Conservation (phyloP, 176 grass and related monocot genomes). For the Rhynchospora tenuis region DNA sequence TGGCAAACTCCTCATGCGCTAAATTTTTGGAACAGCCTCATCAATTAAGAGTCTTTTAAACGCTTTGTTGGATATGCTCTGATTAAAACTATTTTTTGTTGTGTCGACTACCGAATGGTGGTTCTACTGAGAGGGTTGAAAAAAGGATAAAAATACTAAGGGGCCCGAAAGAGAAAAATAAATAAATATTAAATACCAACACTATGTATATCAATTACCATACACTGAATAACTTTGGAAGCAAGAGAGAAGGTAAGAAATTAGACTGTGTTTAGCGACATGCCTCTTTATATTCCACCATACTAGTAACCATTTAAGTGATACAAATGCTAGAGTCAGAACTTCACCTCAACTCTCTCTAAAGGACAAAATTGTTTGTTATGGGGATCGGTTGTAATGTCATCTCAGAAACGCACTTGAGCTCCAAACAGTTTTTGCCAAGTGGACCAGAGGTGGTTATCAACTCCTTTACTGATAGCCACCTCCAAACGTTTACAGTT, state of each 20-base stretch:
- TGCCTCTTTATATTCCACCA: background rate
- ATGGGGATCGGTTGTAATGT: background rate
- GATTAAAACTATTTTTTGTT: background rate
- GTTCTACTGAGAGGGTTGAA: too few relatives aligned
- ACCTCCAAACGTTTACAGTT: background rate
- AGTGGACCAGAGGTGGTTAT: background rate
- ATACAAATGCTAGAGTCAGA: background rate
- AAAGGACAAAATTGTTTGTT: constrained; percentile 7
- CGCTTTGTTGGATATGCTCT: background rate
- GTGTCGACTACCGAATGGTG: too few relatives aligned
- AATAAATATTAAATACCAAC: too few relatives aligned
- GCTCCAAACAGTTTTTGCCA: background rate
- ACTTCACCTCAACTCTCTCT: background rate
- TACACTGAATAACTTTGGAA: background rate
- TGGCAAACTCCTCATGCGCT: too few relatives aligned
- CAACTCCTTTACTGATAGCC: background rate
- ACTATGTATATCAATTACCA: background rate
- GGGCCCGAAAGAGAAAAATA: too few relatives aligned
- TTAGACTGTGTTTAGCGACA: background rate
- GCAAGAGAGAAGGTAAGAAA: background rate
- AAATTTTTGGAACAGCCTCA: background rate
- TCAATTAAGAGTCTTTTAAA: too few relatives aligned
- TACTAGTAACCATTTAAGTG: background rate
- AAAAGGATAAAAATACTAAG: too few relatives aligned
- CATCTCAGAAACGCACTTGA: background rate